Evolutionary conservation across 129 eudicot species (phyloP).

Genomic region (Mikania micrantha): DNA sequence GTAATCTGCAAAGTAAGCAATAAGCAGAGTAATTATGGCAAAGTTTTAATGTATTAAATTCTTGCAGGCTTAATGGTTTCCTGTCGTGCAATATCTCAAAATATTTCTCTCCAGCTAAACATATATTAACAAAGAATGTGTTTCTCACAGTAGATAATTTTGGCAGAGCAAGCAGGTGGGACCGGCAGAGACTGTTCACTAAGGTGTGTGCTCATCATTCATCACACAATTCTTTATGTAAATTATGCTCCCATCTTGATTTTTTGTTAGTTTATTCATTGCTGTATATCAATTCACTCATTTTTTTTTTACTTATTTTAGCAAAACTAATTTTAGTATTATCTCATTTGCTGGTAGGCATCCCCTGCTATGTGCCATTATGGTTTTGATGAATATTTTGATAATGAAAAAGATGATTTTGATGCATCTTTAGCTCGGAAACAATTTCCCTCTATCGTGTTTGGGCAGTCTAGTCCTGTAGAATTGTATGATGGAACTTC

Average conservation of each 20-base stretch:
- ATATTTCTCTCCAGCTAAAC: slow-evolving; percentile 51
- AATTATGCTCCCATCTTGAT: neutral
- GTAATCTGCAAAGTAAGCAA: neutral
- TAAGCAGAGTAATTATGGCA: slow-evolving; percentile 5
- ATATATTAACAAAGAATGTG: slow-evolving; percentile 39
- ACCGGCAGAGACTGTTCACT: slow-evolving; percentile 27
- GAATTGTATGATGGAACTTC: slow-evolving; percentile 61
- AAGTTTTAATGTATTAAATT: neutral
- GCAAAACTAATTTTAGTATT: slow-evolving; percentile 5
- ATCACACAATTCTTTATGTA: slow-evolving; percentile 1
- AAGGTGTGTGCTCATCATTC: slow-evolving; percentile 33
- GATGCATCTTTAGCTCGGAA: slow-evolving; percentile 53
- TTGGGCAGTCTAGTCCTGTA: slow-evolving; percentile 57
- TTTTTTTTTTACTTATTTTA: neutral
- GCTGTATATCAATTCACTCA: neutral
- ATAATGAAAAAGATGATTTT: slow-evolving; percentile 39
- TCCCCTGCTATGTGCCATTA: slow-evolving; percentile 46
- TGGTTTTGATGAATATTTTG: slow-evolving; percentile 49
- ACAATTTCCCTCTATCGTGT: slow-evolving; percentile 63
- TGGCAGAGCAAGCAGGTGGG: slow-evolving; percentile 39
- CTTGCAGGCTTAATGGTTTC: slow-evolving; percentile 54
- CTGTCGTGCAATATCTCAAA: slow-evolving; percentile 43
- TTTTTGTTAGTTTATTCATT: neutral
- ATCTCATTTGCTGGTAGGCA: slow-evolving; percentile 43
- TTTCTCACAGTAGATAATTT: slow-evolving; percentile 43